A percentile compares a stretch with the other conserved stretches of the same genome.
Evolutionary conservation across 441 rosid genomes (phyloP).

Genomic region (Jatropha multifida): DNA sequence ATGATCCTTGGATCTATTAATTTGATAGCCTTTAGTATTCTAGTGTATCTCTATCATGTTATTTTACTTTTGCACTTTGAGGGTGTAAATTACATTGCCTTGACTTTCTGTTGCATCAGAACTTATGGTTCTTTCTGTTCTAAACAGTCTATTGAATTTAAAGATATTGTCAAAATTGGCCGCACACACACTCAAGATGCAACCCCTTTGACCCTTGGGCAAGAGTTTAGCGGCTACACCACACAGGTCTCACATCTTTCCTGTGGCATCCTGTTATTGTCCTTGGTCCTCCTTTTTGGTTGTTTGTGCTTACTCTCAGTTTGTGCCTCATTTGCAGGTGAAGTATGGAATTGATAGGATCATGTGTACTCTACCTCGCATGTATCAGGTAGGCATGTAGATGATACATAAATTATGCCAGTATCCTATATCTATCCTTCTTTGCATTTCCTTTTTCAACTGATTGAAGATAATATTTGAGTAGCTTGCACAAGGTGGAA

Average conservation of each 20-base stretch:
- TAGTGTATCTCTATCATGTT: not conserved
- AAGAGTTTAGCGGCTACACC: constrained; percentile 96
- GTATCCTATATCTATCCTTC: constrained; percentile 5
- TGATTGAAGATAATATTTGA: constrained; percentile 27
- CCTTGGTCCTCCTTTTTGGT: constrained; percentile 11
- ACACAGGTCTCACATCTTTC: constrained; percentile 59
- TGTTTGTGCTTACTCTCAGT: not conserved
- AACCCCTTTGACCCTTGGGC: constrained; percentile 95
- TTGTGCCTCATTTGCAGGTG: constrained; percentile 48
- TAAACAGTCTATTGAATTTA: constrained; percentile 66
- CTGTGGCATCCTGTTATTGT: constrained; percentile 1
- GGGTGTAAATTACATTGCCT: not conserved
- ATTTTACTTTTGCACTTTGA: constrained; percentile 5
- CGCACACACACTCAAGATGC: constrained; percentile 99
- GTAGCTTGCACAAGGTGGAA: constrained; percentile 99
- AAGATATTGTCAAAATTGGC: constrained; percentile 93
- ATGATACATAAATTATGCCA: not conserved
- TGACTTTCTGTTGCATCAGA: not conserved
- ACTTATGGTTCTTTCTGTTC: constrained; percentile 15
- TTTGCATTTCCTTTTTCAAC: constrained; percentile 30
- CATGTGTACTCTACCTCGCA: constrained; percentile 64
- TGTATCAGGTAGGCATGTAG: constrained; percentile 71
- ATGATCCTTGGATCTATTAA: not conserved
- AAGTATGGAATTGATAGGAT: constrained; percentile 58
- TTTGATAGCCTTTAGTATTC: not conserved